These are phyloP conservation scores for Plasmodium blacklocki DNA, from an alignment of 169 alveolate genomes.

Conservation along the genomic window DNA sequence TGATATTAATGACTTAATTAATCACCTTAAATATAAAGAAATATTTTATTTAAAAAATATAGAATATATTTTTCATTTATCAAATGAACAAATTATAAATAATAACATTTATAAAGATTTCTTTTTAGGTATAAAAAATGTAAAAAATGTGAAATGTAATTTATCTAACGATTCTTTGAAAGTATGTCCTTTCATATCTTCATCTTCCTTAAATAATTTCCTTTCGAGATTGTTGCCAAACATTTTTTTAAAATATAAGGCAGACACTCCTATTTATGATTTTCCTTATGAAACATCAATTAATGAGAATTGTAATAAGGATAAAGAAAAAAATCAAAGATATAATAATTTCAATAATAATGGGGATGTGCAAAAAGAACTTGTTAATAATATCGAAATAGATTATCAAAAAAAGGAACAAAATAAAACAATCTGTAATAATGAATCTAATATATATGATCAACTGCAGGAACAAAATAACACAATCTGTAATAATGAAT, in stretches of 20 bases:
- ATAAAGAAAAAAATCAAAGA: not conserved
- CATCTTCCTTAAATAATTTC: conserved; percentile 65
- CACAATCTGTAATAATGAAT: not conserved
- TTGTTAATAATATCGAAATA: not conserved
- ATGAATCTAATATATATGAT: not conserved
- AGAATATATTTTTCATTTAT: conserved; percentile 72
- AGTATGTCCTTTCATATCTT: conserved; percentile 65
- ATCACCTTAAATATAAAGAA: conserved; percentile 10
- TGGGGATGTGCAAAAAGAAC: not conserved
- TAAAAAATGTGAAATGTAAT: conserved; percentile 69
- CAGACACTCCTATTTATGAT: conserved; percentile 55
- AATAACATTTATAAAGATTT: conserved; percentile 26
- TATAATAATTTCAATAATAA: not conserved
- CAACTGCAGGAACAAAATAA: conserved; percentile 9
- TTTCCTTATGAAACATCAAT: not conserved
- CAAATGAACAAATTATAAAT: conserved; percentile 40
- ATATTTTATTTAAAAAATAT: conserved; percentile 58
- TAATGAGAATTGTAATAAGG: not conserved
- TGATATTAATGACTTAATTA: conserved; percentile 32
- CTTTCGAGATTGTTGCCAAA: conserved; percentile 67
- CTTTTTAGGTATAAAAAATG: conserved; percentile 63
- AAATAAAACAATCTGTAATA: not conserved
- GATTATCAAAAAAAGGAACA: not conserved
- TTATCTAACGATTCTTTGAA: conserved; percentile 47
- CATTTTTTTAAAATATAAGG: conserved; percentile 64